phyloP scores from a whole-genome alignment of 768 basidiomycete genomes.

The Mycena galopus region DNA sequence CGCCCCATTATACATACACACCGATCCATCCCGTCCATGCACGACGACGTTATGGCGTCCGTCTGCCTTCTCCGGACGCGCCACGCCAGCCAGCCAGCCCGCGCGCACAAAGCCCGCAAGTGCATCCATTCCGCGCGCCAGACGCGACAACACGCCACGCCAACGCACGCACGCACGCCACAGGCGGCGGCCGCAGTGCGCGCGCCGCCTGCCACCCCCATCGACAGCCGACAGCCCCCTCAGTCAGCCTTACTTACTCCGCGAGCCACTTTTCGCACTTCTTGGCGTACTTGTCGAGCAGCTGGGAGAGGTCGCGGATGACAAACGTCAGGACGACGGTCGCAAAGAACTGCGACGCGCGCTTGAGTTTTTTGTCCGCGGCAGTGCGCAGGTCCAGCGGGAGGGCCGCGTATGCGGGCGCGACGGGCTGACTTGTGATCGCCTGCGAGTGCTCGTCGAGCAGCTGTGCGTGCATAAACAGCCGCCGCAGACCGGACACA shows the following conservation, averaged over 20 bases:
- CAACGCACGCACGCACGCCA: no score
- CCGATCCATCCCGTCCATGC: not conserved
- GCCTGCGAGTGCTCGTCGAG: constrained; percentile 91
- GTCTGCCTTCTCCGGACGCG: constrained; percentile 22
- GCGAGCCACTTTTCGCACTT: constrained; percentile 94
- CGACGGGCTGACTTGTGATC: constrained; percentile 70
- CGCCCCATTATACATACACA: constrained; percentile 19
- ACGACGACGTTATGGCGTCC: constrained; percentile 7
- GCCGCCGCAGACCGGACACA: constrained; percentile 78
- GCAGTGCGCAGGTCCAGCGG: constrained; percentile 71
- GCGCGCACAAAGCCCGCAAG: constrained; percentile 25
- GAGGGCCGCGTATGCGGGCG: constrained; percentile 81
- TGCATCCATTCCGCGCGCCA: constrained; percentile 13
- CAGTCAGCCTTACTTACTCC: constrained; percentile 61
- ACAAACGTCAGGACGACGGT: constrained; percentile 91
- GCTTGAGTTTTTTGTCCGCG: constrained; percentile 81
- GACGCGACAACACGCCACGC: no score
- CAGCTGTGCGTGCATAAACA: constrained; percentile 83
- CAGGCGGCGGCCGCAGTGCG: constrained; percentile 2
- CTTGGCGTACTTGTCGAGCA: constrained; percentile 94
- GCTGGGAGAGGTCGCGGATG: constrained; percentile 85
- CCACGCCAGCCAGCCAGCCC: not conserved
- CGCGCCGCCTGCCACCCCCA: not conserved
- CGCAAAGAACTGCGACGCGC: constrained; percentile 92
- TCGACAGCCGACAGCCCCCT: not conserved